Base-by-base conservation (phyloP, 2,329 filamentous ascomycete genomes). In the Coleophoma crateriformis region DNA sequence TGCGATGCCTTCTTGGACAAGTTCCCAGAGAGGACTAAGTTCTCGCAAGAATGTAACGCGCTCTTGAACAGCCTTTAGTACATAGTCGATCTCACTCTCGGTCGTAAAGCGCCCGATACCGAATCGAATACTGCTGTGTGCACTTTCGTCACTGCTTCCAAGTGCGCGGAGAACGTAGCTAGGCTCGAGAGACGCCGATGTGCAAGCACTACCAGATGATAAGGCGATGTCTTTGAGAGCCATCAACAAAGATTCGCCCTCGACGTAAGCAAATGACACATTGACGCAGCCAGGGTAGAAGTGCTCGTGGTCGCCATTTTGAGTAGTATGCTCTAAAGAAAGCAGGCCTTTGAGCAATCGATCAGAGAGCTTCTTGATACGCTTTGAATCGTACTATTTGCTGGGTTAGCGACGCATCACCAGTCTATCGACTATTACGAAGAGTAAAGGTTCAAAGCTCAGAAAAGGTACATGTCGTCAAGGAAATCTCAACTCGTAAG, bases 211-310 rank as follows among this genome's bases (percentile, higher is more conserved):
- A 50, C 94, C 94, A 0, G 94, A 99, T 7, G 92, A 97, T 34
- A 99, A 75, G 0, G 94, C 94, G 69, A 99, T 96, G 60, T 99
- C 94, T 72, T 99, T 99, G 42, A 99, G 74, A 0, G 94, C 94
- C 94, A 99, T 99, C 55, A 99, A 79, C 1, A 99, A 84, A 2
- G 94, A 97, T 71, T 99, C 94, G 58, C 94, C 94, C 71, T 99
- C 94, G 4, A 99, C 90, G 63, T 99, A 99, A 33, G 94, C 92
- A 65, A 99, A 99, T 0, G 94, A 99, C 11, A 99, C 88, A 68
- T 99, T 99, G 54, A 99, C 92, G 61, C 94, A 99, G 55, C 94
- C 94, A 2, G 94, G 90, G 67, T 99, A 99, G 69, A 95, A 95
- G 47, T 82, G 78, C 4, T 86, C 71, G 2, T 84, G 78, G 60